Evolutionary conservation across 768 basidiomycete species (phyloP).

Genomic region (Kwoniella europaea): DNA sequence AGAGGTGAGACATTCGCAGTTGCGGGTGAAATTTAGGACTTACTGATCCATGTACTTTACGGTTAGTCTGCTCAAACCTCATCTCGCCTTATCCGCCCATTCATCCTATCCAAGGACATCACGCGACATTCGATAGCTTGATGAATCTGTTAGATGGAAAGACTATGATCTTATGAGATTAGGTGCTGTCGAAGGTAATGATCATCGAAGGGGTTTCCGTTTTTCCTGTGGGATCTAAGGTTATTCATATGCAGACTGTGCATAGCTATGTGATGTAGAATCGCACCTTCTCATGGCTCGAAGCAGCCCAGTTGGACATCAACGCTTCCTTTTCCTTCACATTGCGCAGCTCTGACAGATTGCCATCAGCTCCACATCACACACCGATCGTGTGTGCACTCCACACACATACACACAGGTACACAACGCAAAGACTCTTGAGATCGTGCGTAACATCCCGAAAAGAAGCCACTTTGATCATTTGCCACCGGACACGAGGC

Average conservation of each 20-base stretch:
- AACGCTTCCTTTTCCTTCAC: too few relatives aligned
- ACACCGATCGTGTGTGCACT: background rate
- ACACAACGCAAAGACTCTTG: background rate
- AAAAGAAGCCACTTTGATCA: background rate
- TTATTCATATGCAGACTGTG: too few relatives aligned
- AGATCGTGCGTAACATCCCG: background rate
- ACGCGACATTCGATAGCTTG: too few relatives aligned
- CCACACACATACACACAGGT: background rate
- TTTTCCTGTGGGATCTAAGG: background rate
- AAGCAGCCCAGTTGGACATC: too few relatives aligned
- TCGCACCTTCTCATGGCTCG: too few relatives aligned
- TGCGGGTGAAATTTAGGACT: too few relatives aligned
- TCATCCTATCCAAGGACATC: too few relatives aligned
- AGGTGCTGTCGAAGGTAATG: background rate
- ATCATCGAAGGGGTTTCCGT: background rate
- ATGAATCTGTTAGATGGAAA: background rate
- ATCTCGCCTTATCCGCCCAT: background rate
- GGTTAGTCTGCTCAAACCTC: background rate
- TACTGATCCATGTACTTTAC: background rate
- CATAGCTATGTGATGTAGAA: too few relatives aligned
- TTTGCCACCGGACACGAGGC: background rate
- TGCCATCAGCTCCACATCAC: background rate
- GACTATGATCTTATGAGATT: background rate
- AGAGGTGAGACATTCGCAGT: background rate
- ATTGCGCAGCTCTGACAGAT: background rate